Evolutionary conservation across 2,329 filamentous ascomycete species (phyloP).

Genomic region (Sordariomycetes sp.): DNA sequence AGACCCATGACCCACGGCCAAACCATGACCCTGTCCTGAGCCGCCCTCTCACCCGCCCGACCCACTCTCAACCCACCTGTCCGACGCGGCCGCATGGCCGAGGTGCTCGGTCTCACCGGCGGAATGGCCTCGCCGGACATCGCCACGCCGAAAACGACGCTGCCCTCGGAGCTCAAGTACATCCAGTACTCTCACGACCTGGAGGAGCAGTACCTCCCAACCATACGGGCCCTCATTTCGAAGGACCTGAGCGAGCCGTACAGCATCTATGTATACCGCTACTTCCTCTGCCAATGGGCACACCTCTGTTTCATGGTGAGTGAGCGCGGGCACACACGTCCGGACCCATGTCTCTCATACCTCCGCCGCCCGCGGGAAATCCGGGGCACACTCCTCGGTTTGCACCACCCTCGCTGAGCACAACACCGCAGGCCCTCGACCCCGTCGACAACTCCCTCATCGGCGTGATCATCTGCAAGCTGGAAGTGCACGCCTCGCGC

Average conservation of each 20-base stretch:
- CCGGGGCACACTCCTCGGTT: not conserved
- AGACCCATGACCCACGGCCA: not conserved
- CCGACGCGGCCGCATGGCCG: not conserved
- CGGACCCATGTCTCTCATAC: not conserved
- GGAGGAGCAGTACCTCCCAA: conserved; percentile 60
- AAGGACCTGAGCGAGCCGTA: conserved; percentile 97
- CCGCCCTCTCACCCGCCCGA: not conserved
- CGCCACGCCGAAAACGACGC: not conserved
- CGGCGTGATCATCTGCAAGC: conserved; percentile 89
- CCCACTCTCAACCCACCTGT: not conserved
- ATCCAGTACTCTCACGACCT: conserved; percentile 52
- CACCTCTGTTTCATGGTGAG: conserved; percentile 90
- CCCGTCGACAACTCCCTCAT: conserved; percentile 55
- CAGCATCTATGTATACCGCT: conserved; percentile 98
- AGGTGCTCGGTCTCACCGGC: not conserved
- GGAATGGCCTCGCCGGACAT: not conserved
- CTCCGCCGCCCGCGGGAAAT: not conserved
- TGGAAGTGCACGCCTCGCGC: conserved; percentile 80
- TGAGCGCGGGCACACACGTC: not conserved
- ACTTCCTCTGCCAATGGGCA: conserved; percentile 96
- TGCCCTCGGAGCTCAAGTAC: conserved; percentile 36
- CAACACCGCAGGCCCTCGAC: conserved; percentile 41
- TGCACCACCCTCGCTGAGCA: not conserved
- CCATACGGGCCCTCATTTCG: conserved; percentile 86
- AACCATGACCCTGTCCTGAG: not conserved